Evolutionary conservation across 2,329 filamentous ascomycete genomes (phyloP).

Genomic region (Penicillium sp.): DNA sequence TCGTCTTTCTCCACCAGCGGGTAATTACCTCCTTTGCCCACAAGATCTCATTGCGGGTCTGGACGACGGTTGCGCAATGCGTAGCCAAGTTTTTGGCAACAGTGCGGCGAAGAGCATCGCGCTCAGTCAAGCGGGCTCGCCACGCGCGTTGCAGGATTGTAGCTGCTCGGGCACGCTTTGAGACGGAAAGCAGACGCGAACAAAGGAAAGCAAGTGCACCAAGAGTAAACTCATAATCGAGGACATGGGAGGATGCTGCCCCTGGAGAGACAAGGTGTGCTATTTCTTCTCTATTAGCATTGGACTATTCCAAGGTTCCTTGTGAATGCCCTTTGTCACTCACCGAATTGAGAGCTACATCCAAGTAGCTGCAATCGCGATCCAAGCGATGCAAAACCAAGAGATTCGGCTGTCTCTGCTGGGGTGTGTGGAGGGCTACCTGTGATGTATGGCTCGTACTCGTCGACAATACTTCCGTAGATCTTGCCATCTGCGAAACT

Average conservation of each 20-base stretch:
- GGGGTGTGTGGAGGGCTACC: not conserved
- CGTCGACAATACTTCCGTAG: slow-evolving; percentile 56
- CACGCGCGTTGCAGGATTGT: slow-evolving; percentile 53
- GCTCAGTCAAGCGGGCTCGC: slow-evolving; percentile 34
- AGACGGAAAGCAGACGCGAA: slow-evolving; percentile 55
- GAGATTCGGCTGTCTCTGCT: slow-evolving; percentile 1
- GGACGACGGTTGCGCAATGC: slow-evolving; percentile 49
- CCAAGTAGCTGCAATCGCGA: slow-evolving; percentile 40
- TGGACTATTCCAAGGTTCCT: not conserved
- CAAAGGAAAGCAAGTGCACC: slow-evolving; percentile 59
- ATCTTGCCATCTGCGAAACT: slow-evolving; percentile 56
- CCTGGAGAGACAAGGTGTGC: slow-evolving; percentile 45
- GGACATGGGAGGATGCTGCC: slow-evolving; percentile 41
- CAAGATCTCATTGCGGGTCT: slow-evolving; percentile 43
- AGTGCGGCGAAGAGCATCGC: slow-evolving; percentile 19
- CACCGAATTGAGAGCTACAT: slow-evolving; percentile 46
- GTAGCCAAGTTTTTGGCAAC: slow-evolving; percentile 28
- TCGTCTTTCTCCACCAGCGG: slow-evolving; percentile 34
- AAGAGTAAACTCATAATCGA: slow-evolving; percentile 55
- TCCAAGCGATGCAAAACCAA: slow-evolving; percentile 23
- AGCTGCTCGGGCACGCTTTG: slow-evolving; percentile 51
- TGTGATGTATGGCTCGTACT: slow-evolving; percentile 51
- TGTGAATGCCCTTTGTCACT: slow-evolving; percentile 12
- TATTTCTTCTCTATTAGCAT: slow-evolving; percentile 19
- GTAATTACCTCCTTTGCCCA: slow-evolving; percentile 37